Percentiles rank a stretch among this genome's conserved stretches.
phyloP scores from a whole-genome alignment of 208 protist species.

The Crithidia expoeki region DNA sequence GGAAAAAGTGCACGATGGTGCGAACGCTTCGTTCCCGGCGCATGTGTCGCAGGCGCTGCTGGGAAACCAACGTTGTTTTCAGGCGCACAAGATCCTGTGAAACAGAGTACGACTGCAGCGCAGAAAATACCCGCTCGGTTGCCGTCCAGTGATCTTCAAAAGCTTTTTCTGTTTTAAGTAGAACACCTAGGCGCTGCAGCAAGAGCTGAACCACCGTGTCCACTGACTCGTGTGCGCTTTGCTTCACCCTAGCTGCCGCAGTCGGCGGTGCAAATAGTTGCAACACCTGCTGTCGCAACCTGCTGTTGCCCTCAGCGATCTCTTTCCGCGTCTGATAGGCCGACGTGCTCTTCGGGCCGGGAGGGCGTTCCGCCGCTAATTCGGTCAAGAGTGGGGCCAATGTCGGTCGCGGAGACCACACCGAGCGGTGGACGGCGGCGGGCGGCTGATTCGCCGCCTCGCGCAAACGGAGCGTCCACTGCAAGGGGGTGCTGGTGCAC shows the following conservation, averaged over 20 bases:
- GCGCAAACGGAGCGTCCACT: constrained; percentile 50
- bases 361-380: constrained; percentile 21
- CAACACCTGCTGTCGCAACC: constrained; percentile 35
- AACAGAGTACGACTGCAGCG: constrained; percentile 60
- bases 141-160: constrained; percentile 78
- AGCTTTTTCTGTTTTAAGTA: constrained; percentile 62
- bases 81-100: constrained; percentile 63
- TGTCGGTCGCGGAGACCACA: constrained; percentile 40
- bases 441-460: constrained; percentile 30
- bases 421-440: constrained; percentile 23
- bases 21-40: constrained; percentile 56
- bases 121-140: constrained; percentile 57
- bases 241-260: constrained; percentile 31
- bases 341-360: constrained; percentile 19
- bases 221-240: constrained; percentile 43
- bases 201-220: constrained; percentile 48
- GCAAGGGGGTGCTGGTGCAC: constrained; percentile 62
- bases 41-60: constrained; percentile 34
- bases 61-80: constrained; percentile 36
- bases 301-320: constrained; percentile 30
- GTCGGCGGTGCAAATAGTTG: constrained; percentile 29
- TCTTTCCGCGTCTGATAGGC: constrained; percentile 29
- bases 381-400: constrained; percentile 18
- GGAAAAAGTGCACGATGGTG: constrained; percentile 68
- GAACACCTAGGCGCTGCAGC: constrained; percentile 46